Percentiles rank a stretch among this genome's conserved stretches.
These are phyloP conservation scores for Rhizopus delemar DNA, from an alignment of 371 early-diverging fungal genomes.

Conservation along the genomic window DNA sequence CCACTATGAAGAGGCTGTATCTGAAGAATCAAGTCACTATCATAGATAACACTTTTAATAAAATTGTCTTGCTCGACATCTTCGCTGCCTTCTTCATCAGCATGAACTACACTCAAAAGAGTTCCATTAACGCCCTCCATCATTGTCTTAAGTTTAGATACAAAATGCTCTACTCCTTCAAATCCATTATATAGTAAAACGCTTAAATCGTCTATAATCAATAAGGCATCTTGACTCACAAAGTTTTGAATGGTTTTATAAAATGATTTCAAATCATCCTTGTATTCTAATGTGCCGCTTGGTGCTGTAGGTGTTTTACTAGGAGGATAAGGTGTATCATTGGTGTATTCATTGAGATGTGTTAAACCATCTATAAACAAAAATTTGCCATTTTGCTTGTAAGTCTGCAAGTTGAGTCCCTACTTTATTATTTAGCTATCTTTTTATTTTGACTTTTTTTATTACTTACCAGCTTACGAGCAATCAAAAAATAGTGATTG, in stretches of 20 bases:
- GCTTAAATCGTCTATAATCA: slow-evolving; percentile 69
- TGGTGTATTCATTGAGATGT: slow-evolving; percentile 52
- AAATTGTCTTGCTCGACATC: slow-evolving; percentile 60
- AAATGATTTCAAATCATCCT: slow-evolving; percentile 16
- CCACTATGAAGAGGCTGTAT: slow-evolving; percentile 67
- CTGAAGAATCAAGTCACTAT: slow-evolving; percentile 58
- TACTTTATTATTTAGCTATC: slow-evolving; percentile 16
- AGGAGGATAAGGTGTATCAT: slow-evolving; percentile 44
- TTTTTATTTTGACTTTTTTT: not conserved
- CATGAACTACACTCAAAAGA: slow-evolving; percentile 60
- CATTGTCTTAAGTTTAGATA: slow-evolving; percentile 47
- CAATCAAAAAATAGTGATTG: slow-evolving; percentile 66
- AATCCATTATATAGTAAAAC: slow-evolving; percentile 60
- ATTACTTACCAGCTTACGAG: slow-evolving; percentile 63
- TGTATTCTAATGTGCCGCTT: slow-evolving; percentile 32
- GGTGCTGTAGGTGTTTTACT: slow-evolving; percentile 41
- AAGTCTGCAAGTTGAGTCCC: slow-evolving; percentile 64
- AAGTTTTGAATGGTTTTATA: slow-evolving; percentile 24
- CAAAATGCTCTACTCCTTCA: slow-evolving; percentile 41
- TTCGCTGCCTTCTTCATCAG: slow-evolving; percentile 56
- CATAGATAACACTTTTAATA: slow-evolving; percentile 48
- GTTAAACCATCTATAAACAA: slow-evolving; percentile 67
- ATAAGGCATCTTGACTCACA: slow-evolving; percentile 33
- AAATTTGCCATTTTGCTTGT: slow-evolving; percentile 55
- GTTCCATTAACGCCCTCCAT: slow-evolving; percentile 56